These are phyloP conservation scores for Penicillium argentinense DNA, from an alignment of 495 filamentous ascomycete genomes.

Conservation along the genomic window DNA sequence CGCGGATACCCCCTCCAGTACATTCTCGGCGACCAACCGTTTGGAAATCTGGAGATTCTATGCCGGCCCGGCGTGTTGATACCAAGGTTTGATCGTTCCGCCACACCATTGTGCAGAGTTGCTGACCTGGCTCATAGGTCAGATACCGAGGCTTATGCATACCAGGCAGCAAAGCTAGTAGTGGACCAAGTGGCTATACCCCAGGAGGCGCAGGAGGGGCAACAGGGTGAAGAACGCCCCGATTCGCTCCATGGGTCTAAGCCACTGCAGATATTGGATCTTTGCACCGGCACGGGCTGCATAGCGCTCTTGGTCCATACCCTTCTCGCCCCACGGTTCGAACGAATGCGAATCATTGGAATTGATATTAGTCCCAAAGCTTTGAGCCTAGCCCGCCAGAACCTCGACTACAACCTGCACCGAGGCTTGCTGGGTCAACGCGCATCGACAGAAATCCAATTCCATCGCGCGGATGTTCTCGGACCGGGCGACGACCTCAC, in stretches of 20 bases:
- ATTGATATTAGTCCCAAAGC: slow-evolving; percentile 49
- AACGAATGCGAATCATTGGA: slow-evolving; percentile 37
- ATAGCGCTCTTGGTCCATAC: slow-evolving; percentile 73
- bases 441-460: slow-evolving; percentile 44
- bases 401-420: slow-evolving; percentile 54
- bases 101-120: neutral
- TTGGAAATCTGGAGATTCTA: slow-evolving; percentile 77
- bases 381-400: slow-evolving; percentile 58
- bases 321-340: slow-evolving; percentile 42
- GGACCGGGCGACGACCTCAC: slow-evolving; percentile 9
- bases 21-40: slow-evolving; percentile 83
- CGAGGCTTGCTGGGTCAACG: slow-evolving; percentile 22
- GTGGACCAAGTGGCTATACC: slow-evolving; percentile 25
- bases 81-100: slow-evolving; percentile 58
- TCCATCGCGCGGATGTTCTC: slow-evolving; percentile 58
- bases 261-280: slow-evolving; percentile 66
- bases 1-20: slow-evolving; percentile 82
- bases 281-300: slow-evolving; percentile 91
- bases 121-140: slow-evolving; percentile 36
- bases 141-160: slow-evolving; percentile 72
- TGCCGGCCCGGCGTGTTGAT: slow-evolving; percentile 79
- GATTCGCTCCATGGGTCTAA: neutral
- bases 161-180: slow-evolving; percentile 52
- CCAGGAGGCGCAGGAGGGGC: neutral
- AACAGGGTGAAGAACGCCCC: neutral